Evolutionary conservation across 495 filamentous ascomycete species (phyloP), one percentile per base, ranked within the genome.

Genomic region (Pyrenula massariospora): DNA sequence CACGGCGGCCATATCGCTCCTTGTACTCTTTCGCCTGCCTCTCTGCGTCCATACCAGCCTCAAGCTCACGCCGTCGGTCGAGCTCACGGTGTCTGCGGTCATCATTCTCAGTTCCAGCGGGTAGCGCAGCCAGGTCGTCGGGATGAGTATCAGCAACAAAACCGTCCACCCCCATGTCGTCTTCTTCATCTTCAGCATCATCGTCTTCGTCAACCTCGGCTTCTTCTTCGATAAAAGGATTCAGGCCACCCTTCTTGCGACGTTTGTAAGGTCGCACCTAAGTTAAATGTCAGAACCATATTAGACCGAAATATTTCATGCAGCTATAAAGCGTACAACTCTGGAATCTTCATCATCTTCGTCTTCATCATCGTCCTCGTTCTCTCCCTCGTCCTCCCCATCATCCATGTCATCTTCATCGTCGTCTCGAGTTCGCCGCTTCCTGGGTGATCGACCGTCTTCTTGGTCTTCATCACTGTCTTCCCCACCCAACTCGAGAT

Each of bases 131-230:
- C 23, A 91, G 77, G 62, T 96, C 91, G 66, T 95, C 91, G 0
- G 89, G 88, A 67, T 96, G 90, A 59, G 85, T 86, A 68, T 95
- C 87, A 42, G 87, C 87, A 60, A 91, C 89, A 63, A 94, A 89
- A 8, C 73, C 76, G 54, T 89, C 93, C 36, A 83, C 84, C 58
- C 87, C 75, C 58, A 87, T 87, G 57, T 89, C 86, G 56, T 88
- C 83, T n/a, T 95, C 91, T 31, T 93, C 91, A 57, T 94, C 89
- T 54, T 90, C 89, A 58, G 82, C 86, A 53, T 95, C 92, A 56
- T 97, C 92, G 52, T 98, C 92, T 25, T 88, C 92, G 59, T 96
- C 92, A 56, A 97, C 92, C 71, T 95, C 93, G 64, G 92, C 92
- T 74, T 96, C 93, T 59, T 88, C 86, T 78, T 98, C 93, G 71